Percentiles rank a stretch among this genome's conserved stretches.
phyloP scores from a whole-genome alignment of 2,329 filamentous ascomycete genomes.

The Hirsutella thompsonii region DNA sequence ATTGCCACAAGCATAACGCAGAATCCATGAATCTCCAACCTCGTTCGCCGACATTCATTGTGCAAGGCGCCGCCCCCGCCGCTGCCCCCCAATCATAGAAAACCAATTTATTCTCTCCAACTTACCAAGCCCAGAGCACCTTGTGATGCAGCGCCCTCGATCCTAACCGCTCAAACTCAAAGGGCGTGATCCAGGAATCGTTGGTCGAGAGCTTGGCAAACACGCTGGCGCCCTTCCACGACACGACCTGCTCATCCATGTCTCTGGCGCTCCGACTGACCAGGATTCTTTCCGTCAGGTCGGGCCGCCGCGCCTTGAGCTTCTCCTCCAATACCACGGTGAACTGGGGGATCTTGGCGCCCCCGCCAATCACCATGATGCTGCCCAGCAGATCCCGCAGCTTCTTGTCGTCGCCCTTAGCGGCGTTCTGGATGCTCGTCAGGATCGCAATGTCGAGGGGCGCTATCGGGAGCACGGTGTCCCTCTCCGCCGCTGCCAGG shows the following conservation, averaged over 20 bases:
- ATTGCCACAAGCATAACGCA: too few relatives aligned
- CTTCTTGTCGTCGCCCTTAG: slow-evolving; percentile 83
- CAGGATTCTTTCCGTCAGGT: slow-evolving; percentile 46
- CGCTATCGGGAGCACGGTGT: slow-evolving; percentile 68
- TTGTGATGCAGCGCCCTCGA: slow-evolving; percentile 76
- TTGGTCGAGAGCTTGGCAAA: slow-evolving; percentile 88
- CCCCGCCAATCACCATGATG: slow-evolving; percentile 84
- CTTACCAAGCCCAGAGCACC: slow-evolving; percentile 48
- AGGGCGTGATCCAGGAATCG: slow-evolving; percentile 82
- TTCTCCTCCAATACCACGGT: slow-evolving; percentile 73
- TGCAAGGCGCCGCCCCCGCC: too few relatives aligned
- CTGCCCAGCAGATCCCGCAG: slow-evolving; percentile 78
- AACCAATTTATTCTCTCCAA: background rate
- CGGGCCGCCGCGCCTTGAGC: slow-evolving; percentile 53
- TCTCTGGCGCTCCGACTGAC: slow-evolving; percentile 69
- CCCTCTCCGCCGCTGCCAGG: slow-evolving; percentile 54
- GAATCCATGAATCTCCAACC: too few relatives aligned
- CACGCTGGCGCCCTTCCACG: slow-evolving; percentile 95
- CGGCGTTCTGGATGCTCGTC: slow-evolving; percentile 76
- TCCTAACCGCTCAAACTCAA: slow-evolving; percentile 82
- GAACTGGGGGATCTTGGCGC: slow-evolving; percentile 68
- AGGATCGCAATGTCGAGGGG: slow-evolving; percentile 84
- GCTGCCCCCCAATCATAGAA: too few relatives aligned
- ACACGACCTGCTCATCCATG: slow-evolving; percentile 92
- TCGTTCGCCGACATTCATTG: too few relatives aligned